Percentiles rank a stretch among this genome's conserved stretches.
phyloP scores from a whole-genome alignment of 2,329 filamentous ascomycete species.

The Ophiostoma novo-ulmi region DNA sequence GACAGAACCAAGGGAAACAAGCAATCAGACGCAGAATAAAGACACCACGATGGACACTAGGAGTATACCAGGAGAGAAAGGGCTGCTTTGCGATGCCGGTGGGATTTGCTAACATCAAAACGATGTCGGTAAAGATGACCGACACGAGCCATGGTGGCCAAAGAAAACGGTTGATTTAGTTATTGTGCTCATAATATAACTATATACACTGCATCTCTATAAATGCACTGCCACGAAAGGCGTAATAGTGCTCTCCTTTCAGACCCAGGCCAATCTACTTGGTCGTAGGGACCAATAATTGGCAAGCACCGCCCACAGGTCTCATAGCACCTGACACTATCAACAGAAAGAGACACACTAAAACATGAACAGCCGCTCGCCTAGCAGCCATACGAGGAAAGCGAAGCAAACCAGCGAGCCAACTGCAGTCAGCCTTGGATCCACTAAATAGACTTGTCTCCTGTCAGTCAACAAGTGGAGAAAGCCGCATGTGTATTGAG shows the following conservation, averaged over 20 bases:
- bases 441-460: not conserved
- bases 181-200: not conserved
- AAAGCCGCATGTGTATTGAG: not conserved
- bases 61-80: not conserved
- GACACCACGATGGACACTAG: not conserved
- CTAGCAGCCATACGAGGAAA: not conserved
- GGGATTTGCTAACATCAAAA: not conserved
- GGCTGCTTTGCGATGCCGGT: not conserved
- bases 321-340: not conserved
- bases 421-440: conserved; percentile 5
- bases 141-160: not conserved
- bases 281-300: not conserved
- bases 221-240: not conserved
- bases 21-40: not conserved
- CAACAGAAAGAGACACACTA: not conserved
- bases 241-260: not conserved
- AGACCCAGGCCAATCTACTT: not conserved
- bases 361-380: not conserved
- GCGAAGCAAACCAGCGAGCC: not conserved
- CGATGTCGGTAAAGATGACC: not conserved
- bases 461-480: not conserved
- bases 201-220: not conserved
- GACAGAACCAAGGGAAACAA: no score
- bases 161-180: not conserved
- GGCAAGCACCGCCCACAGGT: not conserved